Percentiles rank a stretch among this genome's conserved stretches.
phyloP scores from a whole-genome alignment of 169 alveolate species.

The Plasmodium inui region DNA sequence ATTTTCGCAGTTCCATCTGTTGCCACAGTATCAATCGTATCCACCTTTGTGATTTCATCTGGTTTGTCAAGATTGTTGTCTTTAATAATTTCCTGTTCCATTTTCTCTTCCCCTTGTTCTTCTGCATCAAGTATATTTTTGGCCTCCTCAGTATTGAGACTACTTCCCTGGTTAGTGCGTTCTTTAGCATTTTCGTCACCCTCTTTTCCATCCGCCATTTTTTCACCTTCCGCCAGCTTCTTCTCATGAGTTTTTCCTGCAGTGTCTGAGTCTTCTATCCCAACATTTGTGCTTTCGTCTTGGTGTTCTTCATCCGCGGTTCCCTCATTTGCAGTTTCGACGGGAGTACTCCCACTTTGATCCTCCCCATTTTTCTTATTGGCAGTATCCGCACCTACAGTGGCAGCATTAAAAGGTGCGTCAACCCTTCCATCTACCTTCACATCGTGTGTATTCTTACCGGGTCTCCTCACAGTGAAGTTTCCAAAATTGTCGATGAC shows the following conservation, averaged over 20 bases:
- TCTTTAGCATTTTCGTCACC: slow-evolving; percentile 5
- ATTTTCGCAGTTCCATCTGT: neutral
- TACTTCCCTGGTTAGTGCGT: neutral
- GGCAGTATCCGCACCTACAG: neutral
- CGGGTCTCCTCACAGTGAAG: neutral
- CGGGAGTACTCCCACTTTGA: neutral
- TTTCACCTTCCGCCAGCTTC: neutral
- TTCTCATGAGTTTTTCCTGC: neutral
- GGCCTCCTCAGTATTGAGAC: neutral
- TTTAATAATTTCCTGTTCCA: neutral
- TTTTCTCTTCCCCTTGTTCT: neutral
- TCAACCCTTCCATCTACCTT: neutral
- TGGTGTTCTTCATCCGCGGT: neutral
- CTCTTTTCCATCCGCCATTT: neutral
- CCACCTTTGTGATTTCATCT: neutral
- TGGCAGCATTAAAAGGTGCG: neutral
- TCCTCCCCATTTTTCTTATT: neutral
- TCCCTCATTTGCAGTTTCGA: neutral
- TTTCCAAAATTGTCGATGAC: neutral
- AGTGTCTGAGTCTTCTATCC: neutral
- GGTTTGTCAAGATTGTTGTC: neutral
- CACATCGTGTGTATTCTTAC: neutral
- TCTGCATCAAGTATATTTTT: neutral
- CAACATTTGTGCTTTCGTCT: neutral
- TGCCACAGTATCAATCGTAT: neutral